Evolutionary conservation across 192 early-diverging fungal genomes (phyloP).

Genomic region (Allomyces macrogynus): DNA sequence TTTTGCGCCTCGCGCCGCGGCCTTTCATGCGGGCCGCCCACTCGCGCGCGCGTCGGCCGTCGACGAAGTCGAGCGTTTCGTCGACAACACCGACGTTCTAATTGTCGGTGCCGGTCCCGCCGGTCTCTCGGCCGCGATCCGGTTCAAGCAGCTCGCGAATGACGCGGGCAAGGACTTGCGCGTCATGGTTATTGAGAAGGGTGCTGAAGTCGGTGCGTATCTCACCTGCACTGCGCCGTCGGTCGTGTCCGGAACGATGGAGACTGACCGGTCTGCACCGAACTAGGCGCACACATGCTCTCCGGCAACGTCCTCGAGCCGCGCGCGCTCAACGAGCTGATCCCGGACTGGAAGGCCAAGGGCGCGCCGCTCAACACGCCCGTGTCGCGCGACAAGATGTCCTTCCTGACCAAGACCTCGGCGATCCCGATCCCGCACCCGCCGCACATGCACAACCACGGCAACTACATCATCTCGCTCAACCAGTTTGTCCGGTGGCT

Average conservation of each 20-base stretch:
- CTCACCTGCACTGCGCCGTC: no score
- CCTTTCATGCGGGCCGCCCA: background rate
- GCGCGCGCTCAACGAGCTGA: slow-evolving; percentile 75
- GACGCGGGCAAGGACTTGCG: slow-evolving; percentile 61
- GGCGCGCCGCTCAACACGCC: slow-evolving; percentile 82
- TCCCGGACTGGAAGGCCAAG: slow-evolving; percentile 93
- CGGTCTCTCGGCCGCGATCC: slow-evolving; percentile 86
- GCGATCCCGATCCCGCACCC: slow-evolving; percentile 74
- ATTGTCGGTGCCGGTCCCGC: slow-evolving; percentile 91
- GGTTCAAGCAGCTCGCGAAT: slow-evolving; percentile 72
- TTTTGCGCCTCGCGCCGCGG: background rate
- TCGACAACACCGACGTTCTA: slow-evolving; percentile 83
- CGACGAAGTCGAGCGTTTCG: slow-evolving; percentile 26
- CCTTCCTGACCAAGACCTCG: slow-evolving; percentile 50
- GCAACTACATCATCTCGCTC: slow-evolving; percentile 92
- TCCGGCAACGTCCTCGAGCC: slow-evolving; percentile 91
- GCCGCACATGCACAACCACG: slow-evolving; percentile 86
- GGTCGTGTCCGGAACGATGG: background rate
- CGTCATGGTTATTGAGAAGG: slow-evolving; percentile 89
- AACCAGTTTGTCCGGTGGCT: slow-evolving; percentile 89
- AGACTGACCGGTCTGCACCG: background rate
- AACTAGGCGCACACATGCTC: slow-evolving; percentile 69
- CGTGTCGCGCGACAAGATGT: slow-evolving; percentile 64
- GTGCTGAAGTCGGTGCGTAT: slow-evolving; percentile 47
- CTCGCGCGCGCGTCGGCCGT: background rate